Evolutionary conservation across 2,329 filamentous ascomycete genomes (phyloP), one percentile per base, ranked within the genome.

Genomic region (Chaetomium sp.): DNA sequence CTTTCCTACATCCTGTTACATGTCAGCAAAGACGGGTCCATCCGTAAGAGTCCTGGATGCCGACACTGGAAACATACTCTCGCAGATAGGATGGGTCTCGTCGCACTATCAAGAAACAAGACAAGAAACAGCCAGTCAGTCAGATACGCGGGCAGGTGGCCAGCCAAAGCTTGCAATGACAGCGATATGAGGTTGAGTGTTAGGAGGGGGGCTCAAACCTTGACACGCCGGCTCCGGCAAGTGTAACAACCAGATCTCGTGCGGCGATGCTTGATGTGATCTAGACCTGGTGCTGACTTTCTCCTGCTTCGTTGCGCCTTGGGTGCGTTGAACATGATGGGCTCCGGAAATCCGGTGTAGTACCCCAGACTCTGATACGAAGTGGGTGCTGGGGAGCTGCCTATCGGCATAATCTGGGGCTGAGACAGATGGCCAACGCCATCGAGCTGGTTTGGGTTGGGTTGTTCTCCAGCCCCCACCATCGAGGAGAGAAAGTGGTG

Each of bases 221-320:
- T 97, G 51, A 97, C 91, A 70, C 94, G 83, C 62, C 94, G 82
- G 65, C 86, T 86, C 57, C 94, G 82, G 71, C 94, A 99, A 47
- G 91, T 97, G 62, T 79, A 96, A 73, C 94, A 99, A 34, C 94
- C 94, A 61, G 91, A 96, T 64, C 94, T 81, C 44, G 94, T 97
- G 63, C 94, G 84, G 59, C 91, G 87, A 70, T 97, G 92, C 72
- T 97, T 97, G 63, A 95, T 87, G 66, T 88, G 86, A 59, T 95
- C 88, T 48, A 75, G 60, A 3, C 76, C 77, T 2, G 74, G 68
- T 8, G 72, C 66, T 1, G 79, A 79, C 61, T 81, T 82, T 55
- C 79, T 75, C 50, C 79, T 74, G 59, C 70, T 73, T 63, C 79
- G 75, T 49, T 76, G 73, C 9, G 74, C 61, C 63, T 80, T 80